Conservation (phyloP, 495 filamentous ascomycete species). For the Tirmania nivea region DNA sequence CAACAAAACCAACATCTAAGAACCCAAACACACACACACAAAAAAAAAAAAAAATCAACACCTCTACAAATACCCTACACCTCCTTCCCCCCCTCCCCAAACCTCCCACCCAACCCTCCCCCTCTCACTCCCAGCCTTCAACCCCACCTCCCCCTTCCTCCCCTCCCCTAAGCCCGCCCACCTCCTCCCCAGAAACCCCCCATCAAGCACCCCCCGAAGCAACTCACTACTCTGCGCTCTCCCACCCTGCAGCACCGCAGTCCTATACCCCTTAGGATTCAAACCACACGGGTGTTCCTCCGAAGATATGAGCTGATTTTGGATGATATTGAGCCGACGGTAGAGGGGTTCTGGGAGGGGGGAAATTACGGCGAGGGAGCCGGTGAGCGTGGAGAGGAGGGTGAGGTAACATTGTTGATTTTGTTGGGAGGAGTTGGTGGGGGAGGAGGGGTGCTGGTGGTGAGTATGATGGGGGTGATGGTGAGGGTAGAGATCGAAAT, state of each 20-base stretch:
- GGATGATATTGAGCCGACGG: slow-evolving; percentile 60
- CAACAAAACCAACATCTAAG: too few species aligned
- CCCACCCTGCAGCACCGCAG: slow-evolving; percentile 27
- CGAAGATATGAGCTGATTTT: slow-evolving; percentile 51
- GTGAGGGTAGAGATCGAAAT: background rate
- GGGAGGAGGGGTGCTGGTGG: slow-evolving; percentile 15
- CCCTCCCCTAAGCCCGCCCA: slow-evolving; percentile 51
- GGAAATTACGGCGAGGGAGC: slow-evolving; percentile 52
- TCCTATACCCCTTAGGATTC: slow-evolving; percentile 59
- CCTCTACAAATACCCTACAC: too few species aligned
- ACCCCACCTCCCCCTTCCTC: slow-evolving; percentile 45
- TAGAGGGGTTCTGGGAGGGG: slow-evolving; percentile 61
- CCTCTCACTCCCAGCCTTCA: slow-evolving; percentile 28
- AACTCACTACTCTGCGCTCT: slow-evolving; percentile 31
- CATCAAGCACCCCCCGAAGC: slow-evolving; percentile 40
- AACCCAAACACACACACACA: too few species aligned
- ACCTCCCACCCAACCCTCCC: too few species aligned
- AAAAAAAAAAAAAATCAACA: too few species aligned
- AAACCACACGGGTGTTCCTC: slow-evolving; percentile 57
- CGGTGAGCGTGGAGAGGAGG: slow-evolving; percentile 50
- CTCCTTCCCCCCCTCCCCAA: too few species aligned
- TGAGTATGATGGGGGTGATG: slow-evolving; percentile 17
- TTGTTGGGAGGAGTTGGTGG: slow-evolving; percentile 10
- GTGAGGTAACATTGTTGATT: slow-evolving; percentile 33
- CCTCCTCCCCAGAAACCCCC: slow-evolving; percentile 30